Base-by-base conservation (phyloP, 2,329 filamentous ascomycete genomes). In the Pseudohalonectria lignicola region DNA sequence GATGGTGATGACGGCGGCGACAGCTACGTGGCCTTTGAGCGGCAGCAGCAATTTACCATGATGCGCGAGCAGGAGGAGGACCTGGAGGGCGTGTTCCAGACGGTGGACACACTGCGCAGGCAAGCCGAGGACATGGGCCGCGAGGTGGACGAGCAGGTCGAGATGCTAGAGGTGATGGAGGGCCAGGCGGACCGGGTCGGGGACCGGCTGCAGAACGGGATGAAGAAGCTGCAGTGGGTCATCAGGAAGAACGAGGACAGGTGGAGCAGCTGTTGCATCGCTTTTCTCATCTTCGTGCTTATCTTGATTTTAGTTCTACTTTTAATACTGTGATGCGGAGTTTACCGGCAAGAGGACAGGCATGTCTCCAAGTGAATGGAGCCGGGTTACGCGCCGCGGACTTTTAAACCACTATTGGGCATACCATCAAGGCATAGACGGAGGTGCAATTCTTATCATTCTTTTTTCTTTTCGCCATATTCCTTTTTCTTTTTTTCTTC, bases 111-210 rank as follows among this genome's bases (percentile, higher is more conserved):
- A 55, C 62, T 98, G 54, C 71, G 90, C 40, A 72, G 82, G 54
- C 92, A 96, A 68, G 93, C 92, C 2, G 81, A 93, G 60, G 85
- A 87, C 49, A 98, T 98, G 90, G 90, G 92, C 2, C 71, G 90
- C 41, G 92, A 98, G 65, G 68, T 98, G 33, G 93, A 95, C 61
- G 92, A 98, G 64, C 92, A 98, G 68, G 74, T 73, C 17, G 85
- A 87, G 58, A 82, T 96, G 74, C 69, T 98, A 41, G 80, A 92
- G 45, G 79, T 84, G 37, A 82, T 93, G 30, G 90, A 96, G 60
- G 74, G 70, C 21, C 68, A 94, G 40, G 86, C 86, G 4, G 88
- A 96, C 57, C 73, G 90, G 25, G 87, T 98, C 1, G 84, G 86
- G 12, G 84, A 86, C 1, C 80, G 92, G 54, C 61, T 98, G 51